Percentiles rank a stretch among this genome's conserved stretches.
These are phyloP conservation scores for Nyssa sinensis DNA, from an alignment of 148 eudicot species.

Conservation along the genomic window DNA sequence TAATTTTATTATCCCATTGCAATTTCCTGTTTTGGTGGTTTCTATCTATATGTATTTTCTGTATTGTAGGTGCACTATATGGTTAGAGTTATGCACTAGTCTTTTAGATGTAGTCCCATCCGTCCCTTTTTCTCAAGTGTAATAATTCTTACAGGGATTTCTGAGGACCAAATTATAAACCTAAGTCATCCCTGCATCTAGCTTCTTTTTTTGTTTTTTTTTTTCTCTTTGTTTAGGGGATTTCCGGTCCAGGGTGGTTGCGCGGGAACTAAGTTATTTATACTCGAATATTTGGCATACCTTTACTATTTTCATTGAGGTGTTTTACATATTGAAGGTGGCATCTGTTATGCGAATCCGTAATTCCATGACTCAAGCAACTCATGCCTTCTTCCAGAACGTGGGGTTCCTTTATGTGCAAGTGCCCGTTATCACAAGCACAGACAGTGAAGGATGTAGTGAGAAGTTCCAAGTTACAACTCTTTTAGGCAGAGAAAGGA, in stretches of 20 bases:
- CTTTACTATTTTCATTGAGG: background rate
- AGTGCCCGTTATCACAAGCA: slow-evolving; percentile 72
- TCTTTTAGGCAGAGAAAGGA: slow-evolving; percentile 29
- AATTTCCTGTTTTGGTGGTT: background rate
- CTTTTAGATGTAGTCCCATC: background rate
- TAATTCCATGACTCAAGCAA: slow-evolving; percentile 54
- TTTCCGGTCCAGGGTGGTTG: no score
- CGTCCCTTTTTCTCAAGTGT: background rate
- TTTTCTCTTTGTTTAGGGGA: no score
- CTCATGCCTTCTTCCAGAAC: slow-evolving; percentile 66
- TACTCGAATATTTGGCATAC: background rate
- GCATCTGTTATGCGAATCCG: slow-evolving; percentile 73
- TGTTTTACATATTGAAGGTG: slow-evolving; percentile 42
- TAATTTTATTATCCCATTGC: slow-evolving; percentile 14
- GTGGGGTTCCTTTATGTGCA: slow-evolving; percentile 73
- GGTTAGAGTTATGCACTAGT: background rate
- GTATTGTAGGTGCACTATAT: background rate
- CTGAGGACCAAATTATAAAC: no score
- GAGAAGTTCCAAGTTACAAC: slow-evolving; percentile 69
- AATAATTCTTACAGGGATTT: no score
- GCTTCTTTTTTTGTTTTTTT: no score
- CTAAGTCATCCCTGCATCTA: no score
- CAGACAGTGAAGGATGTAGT: slow-evolving; percentile 57
- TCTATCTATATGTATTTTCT: background rate
- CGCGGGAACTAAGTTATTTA: no score